Evolutionary conservation across 495 filamentous ascomycete species (phyloP).

Genomic region (Talaromyces nanjingensis): DNA sequence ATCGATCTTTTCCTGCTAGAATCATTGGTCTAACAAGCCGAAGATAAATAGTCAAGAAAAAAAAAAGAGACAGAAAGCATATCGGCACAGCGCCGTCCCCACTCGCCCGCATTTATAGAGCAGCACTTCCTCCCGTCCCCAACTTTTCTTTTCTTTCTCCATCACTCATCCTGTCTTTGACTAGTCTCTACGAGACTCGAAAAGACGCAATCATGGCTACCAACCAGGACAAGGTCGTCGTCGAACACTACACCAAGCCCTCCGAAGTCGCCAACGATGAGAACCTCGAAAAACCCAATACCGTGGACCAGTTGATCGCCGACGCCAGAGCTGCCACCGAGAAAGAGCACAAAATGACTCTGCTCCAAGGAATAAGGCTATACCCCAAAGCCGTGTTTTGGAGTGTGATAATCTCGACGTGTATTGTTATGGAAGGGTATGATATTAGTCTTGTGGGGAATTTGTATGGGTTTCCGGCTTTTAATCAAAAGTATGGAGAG

Average conservation of each 20-base stretch:
- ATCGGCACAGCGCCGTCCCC: not conserved
- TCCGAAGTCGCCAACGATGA: not conserved
- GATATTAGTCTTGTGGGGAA: constrained; percentile 48
- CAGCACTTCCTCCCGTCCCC: not conserved
- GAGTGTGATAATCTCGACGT: constrained; percentile 47
- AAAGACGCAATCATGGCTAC: not conserved
- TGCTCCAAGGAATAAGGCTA: constrained; percentile 37
- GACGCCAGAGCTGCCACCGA: constrained; percentile 39
- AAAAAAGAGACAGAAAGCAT: not conserved
- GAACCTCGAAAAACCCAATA: constrained; percentile 5
- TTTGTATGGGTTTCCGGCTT: constrained; percentile 43
- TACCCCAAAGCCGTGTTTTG: constrained; percentile 53
- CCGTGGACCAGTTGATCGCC: constrained; percentile 30
- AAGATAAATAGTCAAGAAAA: not conserved
- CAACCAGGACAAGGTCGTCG: not conserved
- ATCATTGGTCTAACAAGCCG: too few species aligned
- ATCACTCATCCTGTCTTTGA: not conserved
- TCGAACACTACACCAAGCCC: not conserved
- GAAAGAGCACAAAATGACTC: constrained; percentile 41
- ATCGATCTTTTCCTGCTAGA: not conserved
- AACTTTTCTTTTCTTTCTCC: not conserved
- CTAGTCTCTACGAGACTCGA: not conserved
- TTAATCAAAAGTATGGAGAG: constrained; percentile 65
- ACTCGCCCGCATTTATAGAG: not conserved
- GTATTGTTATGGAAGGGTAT: constrained; percentile 54